A percentile compares a stretch with the other conserved stretches of the same genome.
phyloP scores from a whole-genome alignment of 768 basidiomycete genomes.

The Suillus subluteus region DNA sequence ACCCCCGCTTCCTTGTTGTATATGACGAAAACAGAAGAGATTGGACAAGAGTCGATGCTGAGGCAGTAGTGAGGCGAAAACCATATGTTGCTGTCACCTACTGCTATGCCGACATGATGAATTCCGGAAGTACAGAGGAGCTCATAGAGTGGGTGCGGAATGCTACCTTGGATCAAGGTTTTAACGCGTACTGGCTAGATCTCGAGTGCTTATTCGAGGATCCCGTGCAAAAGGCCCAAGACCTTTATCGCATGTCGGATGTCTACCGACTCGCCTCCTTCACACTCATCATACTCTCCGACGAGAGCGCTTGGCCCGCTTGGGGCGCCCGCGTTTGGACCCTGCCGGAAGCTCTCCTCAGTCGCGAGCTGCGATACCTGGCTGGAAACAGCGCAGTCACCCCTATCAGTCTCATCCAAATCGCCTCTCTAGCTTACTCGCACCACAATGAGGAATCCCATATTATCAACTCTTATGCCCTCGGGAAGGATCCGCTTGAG shows the following conservation, averaged over 20 bases:
- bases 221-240: slow-evolving; percentile 14
- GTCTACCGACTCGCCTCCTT: slow-evolving; percentile 24
- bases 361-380: slow-evolving; percentile 21
- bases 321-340: slow-evolving; percentile 29
- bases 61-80: slow-evolving; percentile 14
- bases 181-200: slow-evolving; percentile 28
- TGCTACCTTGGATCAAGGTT: slow-evolving; percentile 6
- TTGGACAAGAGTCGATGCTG: slow-evolving; percentile 13
- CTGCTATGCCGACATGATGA: slow-evolving; percentile 16
- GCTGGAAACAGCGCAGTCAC: slow-evolving; percentile 17
- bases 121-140: background rate
- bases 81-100: slow-evolving; percentile 26
- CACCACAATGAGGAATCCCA: slow-evolving; percentile 21
- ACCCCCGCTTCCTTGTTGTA: slow-evolving; percentile 23
- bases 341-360: slow-evolving; percentile 23
- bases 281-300: slow-evolving; percentile 25
- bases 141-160: slow-evolving; percentile 3
- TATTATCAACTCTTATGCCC: slow-evolving; percentile 24
- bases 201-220: slow-evolving; percentile 9
- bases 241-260: slow-evolving; percentile 29
- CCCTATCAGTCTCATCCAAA: slow-evolving; percentile 22
- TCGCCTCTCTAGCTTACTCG: slow-evolving; percentile 26
- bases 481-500: slow-evolving; percentile 22
- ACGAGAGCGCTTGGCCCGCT: slow-evolving; percentile 16
- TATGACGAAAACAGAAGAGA: slow-evolving; percentile 2